Percentiles rank a stretch among this genome's conserved stretches.
These are phyloP conservation scores for Amanita polypyramis DNA, from an alignment of 768 basidiomycete species.

Conservation along the genomic window DNA sequence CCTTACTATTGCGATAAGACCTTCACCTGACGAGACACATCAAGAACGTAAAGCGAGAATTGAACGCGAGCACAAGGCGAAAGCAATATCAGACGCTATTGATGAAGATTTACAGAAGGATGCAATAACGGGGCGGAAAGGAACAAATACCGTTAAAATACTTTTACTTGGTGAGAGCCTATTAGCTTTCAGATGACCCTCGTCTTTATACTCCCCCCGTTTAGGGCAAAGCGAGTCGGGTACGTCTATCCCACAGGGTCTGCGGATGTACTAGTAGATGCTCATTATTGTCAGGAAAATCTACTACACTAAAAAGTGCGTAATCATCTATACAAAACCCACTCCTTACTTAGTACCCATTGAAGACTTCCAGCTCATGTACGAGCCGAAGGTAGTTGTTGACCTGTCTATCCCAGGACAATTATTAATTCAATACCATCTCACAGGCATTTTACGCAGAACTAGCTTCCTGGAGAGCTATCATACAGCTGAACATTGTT, in stretches of 20 bases:
- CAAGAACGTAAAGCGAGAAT: conserved; percentile 35
- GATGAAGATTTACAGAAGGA: conserved; percentile 50
- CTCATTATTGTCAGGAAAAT: conserved; percentile 44
- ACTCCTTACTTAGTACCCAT: neutral
- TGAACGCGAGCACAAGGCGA: conserved; percentile 39
- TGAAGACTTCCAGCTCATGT: conserved; percentile 57
- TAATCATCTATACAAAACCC: conserved; percentile 7
- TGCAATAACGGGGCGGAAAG: conserved; percentile 35
- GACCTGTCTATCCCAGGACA: neutral
- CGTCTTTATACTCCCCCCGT: neutral
- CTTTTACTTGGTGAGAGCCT: conserved; percentile 42
- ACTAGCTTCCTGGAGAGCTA: conserved; percentile 52
- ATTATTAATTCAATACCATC: neutral
- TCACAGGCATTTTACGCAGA: conserved; percentile 45
- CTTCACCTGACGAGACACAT: conserved; percentile 40
- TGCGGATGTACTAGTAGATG: neutral
- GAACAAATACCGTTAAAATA: conserved; percentile 42
- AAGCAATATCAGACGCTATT: conserved; percentile 48
- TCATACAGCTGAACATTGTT: conserved; percentile 64
- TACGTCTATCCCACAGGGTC: conserved; percentile 22
- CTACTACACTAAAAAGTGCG: conserved; percentile 71
- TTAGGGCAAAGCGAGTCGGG: conserved; percentile 77
- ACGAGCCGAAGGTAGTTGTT: conserved; percentile 39
- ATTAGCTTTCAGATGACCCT: neutral
- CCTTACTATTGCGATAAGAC: conserved; percentile 34